Conservation (phyloP, 2,329 filamentous ascomycete genomes). For the Colletotrichum abscissum region DNA sequence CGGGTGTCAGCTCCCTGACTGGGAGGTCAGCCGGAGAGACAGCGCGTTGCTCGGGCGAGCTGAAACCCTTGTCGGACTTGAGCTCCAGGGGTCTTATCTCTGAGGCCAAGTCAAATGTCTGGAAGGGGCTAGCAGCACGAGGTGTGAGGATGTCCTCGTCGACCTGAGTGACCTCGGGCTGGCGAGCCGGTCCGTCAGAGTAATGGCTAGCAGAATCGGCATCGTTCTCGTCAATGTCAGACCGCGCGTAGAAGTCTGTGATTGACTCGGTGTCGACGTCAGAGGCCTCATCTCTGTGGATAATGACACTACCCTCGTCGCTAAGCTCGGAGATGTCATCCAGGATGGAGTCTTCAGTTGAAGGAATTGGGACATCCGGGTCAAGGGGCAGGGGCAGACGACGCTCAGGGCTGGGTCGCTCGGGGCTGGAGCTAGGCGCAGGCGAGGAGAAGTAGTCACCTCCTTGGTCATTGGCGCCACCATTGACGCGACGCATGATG, state of each 20-base stretch:
- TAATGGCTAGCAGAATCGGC: slow-evolving; percentile 69
- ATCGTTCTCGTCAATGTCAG: slow-evolving; percentile 61
- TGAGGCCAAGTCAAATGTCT: slow-evolving; percentile 28
- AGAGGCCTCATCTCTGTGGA: slow-evolving; percentile 75
- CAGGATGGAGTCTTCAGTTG: slow-evolving; percentile 77
- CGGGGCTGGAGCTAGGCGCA: slow-evolving; percentile 67
- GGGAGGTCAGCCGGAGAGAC: slow-evolving; percentile 35
- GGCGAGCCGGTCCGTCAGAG: slow-evolving; percentile 50
- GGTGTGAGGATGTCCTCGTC: slow-evolving; percentile 64
- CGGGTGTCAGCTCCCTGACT: slow-evolving; percentile 13
- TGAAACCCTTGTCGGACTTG: slow-evolving; percentile 30
- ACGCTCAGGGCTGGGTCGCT: slow-evolving; percentile 53
- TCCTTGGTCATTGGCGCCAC: slow-evolving; percentile 61
- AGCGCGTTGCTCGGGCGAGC: slow-evolving; percentile 39
- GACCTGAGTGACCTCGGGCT: slow-evolving; percentile 26
- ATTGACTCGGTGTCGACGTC: slow-evolving; percentile 75
- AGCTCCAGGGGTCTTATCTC: slow-evolving; percentile 33
- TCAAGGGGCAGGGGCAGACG: slow-evolving; percentile 73
- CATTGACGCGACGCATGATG: slow-evolving; percentile 89
- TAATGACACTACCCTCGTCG: slow-evolving; percentile 69
- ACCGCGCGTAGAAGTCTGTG: slow-evolving; percentile 72
- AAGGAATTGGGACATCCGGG: slow-evolving; percentile 90
- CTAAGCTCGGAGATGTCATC: slow-evolving; percentile 48
- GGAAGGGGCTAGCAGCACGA: slow-evolving; percentile 55
- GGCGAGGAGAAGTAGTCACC: slow-evolving; percentile 74